Percentiles rank a stretch among this genome's conserved stretches.
phyloP scores from a whole-genome alignment of 331 rosid species.

The Malus hybrid region DNA sequence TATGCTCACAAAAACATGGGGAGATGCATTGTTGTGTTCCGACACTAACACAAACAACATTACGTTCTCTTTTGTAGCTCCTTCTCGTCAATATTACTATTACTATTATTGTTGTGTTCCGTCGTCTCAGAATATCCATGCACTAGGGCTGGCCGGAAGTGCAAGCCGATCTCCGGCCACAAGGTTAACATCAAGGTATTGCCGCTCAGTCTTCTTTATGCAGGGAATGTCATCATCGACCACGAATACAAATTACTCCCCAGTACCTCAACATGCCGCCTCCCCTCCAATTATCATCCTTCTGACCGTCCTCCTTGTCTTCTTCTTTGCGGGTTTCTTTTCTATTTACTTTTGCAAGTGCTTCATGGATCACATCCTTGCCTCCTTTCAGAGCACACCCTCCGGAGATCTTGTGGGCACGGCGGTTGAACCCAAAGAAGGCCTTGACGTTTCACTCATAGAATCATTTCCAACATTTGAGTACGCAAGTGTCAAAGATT shows the following conservation, averaged over 20 bases:
- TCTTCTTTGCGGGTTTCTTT: conserved; percentile 50
- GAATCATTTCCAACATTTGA: conserved; percentile 51
- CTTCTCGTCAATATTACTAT: background rate
- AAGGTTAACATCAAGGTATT: background rate
- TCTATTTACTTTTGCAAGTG: conserved; percentile 51
- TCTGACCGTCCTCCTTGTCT: conserved; percentile 43
- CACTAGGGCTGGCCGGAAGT: conserved; percentile 22
- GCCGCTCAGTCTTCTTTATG: background rate
- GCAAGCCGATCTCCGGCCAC: conserved; percentile 22
- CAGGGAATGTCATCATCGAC: conserved; percentile 19
- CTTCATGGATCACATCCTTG: conserved; percentile 20
- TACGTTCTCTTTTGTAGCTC: background rate
- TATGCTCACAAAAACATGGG: background rate
- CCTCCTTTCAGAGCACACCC: conserved; percentile 24
- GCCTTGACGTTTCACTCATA: conserved; percentile 45
- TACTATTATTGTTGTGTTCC: too few relatives aligned
- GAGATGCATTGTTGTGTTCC: background rate
- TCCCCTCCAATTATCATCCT: conserved; percentile 42
- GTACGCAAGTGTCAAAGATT: conserved; percentile 50
- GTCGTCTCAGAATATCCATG: conserved; percentile 15
- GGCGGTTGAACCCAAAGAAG: conserved; percentile 16
- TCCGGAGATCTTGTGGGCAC: conserved; percentile 28
- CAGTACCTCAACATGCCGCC: background rate
- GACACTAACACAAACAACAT: background rate
- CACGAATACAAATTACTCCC: background rate